A percentile compares a stretch with the other conserved stretches of the same genome.
Conservation (phyloP, 2,329 filamentous ascomycete genomes). For the Cladosporium phlei region DNA sequence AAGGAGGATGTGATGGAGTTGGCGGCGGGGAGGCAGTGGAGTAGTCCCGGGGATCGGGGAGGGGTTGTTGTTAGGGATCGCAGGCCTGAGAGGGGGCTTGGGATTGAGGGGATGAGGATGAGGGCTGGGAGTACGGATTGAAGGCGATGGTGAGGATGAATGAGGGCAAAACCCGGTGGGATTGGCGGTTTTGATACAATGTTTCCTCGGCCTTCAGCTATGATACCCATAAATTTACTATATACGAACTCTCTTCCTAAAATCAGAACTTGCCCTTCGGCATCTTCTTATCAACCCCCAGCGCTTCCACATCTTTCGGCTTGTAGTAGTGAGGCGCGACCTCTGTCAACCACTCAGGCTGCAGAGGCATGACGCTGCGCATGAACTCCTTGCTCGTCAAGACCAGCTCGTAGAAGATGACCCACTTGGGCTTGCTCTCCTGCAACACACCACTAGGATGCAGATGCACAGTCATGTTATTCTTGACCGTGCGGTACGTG, state of each 20-base stretch:
- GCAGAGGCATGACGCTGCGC: slow-evolving; percentile 78
- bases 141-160: background rate
- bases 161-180: too few relatives aligned
- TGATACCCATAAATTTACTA: slow-evolving; percentile 6
- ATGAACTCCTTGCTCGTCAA: slow-evolving; percentile 89
- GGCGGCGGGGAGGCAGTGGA: slow-evolving; percentile 8
- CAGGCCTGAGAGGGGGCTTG: slow-evolving; percentile 3
- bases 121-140: slow-evolving; percentile 11
- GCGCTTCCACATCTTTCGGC: slow-evolving; percentile 76
- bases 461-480: slow-evolving; percentile 80
- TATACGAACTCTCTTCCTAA: background rate
- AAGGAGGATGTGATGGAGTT: slow-evolving; percentile 1
- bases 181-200: background rate
- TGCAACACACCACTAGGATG: slow-evolving; percentile 82
- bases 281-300: slow-evolving; percentile 73
- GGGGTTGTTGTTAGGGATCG: slow-evolving; percentile 5
- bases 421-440: slow-evolving; percentile 75
- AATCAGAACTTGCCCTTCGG: slow-evolving; percentile 46
- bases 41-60: slow-evolving; percentile 7
- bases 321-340: slow-evolving; percentile 94
- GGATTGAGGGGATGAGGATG: slow-evolving; percentile 11
- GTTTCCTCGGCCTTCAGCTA: background rate
- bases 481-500: slow-evolving; percentile 88
- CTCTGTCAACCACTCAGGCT: slow-evolving; percentile 79
- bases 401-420: slow-evolving; percentile 81